Percentiles rank a stretch among this genome's conserved stretches.
These are phyloP conservation scores for Polyporus arcularius DNA, from an alignment of 768 basidiomycete genomes.

Conservation along the genomic window DNA sequence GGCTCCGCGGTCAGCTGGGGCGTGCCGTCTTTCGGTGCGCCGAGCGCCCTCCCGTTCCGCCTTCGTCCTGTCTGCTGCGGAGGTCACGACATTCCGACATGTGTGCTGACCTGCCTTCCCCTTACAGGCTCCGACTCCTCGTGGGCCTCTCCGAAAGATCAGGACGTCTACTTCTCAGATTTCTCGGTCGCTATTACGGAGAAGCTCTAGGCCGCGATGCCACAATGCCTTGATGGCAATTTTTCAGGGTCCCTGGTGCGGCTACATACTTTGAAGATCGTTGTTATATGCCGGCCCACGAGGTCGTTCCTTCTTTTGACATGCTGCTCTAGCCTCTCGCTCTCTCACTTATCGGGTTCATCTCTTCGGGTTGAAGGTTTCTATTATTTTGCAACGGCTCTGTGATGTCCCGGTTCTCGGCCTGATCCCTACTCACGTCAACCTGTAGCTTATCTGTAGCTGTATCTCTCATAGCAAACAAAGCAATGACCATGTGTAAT, in stretches of 20 bases:
- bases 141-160: conserved; percentile 63
- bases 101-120: conserved; percentile 5
- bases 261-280: not conserved
- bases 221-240: conserved; percentile 10
- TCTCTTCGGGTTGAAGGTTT: not conserved
- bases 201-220: conserved; percentile 32
- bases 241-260: not conserved
- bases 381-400: not conserved
- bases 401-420: not conserved
- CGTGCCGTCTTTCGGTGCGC: not conserved
- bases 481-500: not conserved
- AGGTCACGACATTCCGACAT: not conserved
- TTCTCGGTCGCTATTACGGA: conserved; percentile 66
- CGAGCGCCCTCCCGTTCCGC: not conserved
- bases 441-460: not conserved
- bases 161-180: conserved; percentile 66
- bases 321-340: not conserved
- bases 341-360: conserved; percentile 3
- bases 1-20: conserved; percentile 4
- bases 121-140: conserved; percentile 42
- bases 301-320: not conserved
- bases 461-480: not conserved
- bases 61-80: conserved; percentile 3
- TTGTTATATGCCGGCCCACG: too few species aligned
- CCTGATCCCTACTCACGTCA: not conserved